Evolutionary conservation across 2,329 filamentous ascomycete genomes (phyloP), one percentile per base, ranked within the genome.

Genomic region (Sporothrix sp.): DNA sequence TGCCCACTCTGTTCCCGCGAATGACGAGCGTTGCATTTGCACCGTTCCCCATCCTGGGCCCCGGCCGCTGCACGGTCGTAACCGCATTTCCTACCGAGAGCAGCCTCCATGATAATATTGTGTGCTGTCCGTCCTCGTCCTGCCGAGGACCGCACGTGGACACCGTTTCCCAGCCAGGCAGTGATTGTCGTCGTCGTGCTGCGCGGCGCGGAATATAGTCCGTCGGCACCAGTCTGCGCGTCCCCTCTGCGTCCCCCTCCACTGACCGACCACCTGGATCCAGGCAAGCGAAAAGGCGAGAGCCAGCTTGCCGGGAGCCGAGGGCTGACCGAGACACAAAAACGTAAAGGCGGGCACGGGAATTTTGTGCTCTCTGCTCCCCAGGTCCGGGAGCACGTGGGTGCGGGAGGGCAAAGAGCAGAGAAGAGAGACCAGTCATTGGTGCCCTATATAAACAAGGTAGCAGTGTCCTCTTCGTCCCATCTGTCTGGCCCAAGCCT

Each of bases 71-170:
- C 44, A 33, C 32, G 21, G 45, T 10, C 32, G 45, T 48, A 49
- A 48, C 46, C 46, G 25, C 36, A 40, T 42, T 35, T 32, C 8
- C 23, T 49, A 49, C 46, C 46, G 46, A 49, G 46, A 13, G 18
- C 16, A 7, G n/a, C 2, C 7, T 40, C 7, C 25, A 14, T 43
- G 16, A 7, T 43, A 7, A 6, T 30, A 7, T 27, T 1, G n/a
- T 7, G 14, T 32, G 20, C 5, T 33, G 7, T 45, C 23, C 16
- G 7, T 43, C 5, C 14, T 27, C 14, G 18, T 33, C 20, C 30
- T 11, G 3, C 11, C 7, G 33, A 16, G 11, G 7, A 8, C 28
- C 33, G 33, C 43, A 45, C 43, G 43, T 45, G 43, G 43, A 30
- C 43, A 16, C 35, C 20, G 14, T 23, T 2, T 16, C 13, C 8